Conservation (phyloP, 257 asterid genomes). For the Agastache rugosa region DNA sequence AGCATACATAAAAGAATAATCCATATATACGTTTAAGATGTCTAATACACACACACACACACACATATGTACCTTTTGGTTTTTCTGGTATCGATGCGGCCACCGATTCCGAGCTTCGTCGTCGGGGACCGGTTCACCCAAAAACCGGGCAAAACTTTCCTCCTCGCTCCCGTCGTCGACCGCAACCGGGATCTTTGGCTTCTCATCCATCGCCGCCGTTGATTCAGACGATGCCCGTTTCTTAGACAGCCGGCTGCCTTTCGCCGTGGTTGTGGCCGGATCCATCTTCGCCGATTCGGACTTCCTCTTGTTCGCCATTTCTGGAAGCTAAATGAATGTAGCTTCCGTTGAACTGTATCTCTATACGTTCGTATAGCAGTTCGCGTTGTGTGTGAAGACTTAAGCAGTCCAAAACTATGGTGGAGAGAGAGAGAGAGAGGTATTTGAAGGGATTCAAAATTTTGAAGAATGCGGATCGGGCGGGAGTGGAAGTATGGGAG, state of each 20-base stretch:
- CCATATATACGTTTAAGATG: too few species aligned
- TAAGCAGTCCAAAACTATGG: background rate
- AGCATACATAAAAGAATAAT: background rate
- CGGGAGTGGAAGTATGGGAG: constrained; percentile 42
- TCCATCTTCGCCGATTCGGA: constrained; percentile 21
- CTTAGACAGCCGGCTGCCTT: background rate
- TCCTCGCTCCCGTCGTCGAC: constrained; percentile 7
- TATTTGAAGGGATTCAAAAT: constrained; percentile 27
- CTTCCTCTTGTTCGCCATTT: constrained; percentile 41
- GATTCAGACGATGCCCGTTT: constrained; percentile 4
- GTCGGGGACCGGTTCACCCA: constrained; percentile 46
- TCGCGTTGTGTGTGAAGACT: background rate
- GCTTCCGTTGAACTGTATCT: too few species aligned
- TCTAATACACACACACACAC: too few species aligned
- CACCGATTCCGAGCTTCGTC: constrained; percentile 57
- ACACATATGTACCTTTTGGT: constrained; percentile 30
- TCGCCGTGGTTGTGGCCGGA: constrained; percentile 11
- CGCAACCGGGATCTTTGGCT: constrained; percentile 11
- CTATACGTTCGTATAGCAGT: too few species aligned
- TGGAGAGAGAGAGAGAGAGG: background rate
- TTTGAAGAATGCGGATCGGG: constrained; percentile 26
- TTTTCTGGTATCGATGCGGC: constrained; percentile 59
- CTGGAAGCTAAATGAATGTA: background rate
- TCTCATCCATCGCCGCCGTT: constrained; percentile 13
- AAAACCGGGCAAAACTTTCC: constrained; percentile 17